A percentile compares a stretch with the other conserved stretches of the same genome.
Conservation (phyloP, 495 filamentous ascomycete genomes). For the Sabuloglossum arenarium region DNA sequence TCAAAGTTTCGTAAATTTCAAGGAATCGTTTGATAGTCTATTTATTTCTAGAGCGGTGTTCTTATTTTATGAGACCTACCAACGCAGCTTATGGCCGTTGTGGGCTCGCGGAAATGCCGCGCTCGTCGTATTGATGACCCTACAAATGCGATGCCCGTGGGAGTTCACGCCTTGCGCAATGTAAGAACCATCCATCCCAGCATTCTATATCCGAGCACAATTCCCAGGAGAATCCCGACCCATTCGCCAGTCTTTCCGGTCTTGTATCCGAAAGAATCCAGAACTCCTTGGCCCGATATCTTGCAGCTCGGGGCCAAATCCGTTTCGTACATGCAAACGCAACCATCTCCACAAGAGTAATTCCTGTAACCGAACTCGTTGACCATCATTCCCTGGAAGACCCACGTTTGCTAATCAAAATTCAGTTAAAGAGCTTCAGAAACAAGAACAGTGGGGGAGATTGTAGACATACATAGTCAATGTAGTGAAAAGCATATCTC, state of each 20-base stretch:
- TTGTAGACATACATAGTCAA: slow-evolving; percentile 24
- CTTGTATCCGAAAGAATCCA: slow-evolving; percentile 38
- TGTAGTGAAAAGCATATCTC: slow-evolving; percentile 68
- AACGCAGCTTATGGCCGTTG: no score
- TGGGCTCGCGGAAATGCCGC: background rate
- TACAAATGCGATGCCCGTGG: no score
- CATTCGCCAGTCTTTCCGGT: slow-evolving; percentile 22
- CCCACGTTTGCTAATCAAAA: slow-evolving; percentile 44
- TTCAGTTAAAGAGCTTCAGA: background rate
- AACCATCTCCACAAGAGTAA: slow-evolving; percentile 33
- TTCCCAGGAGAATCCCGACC: slow-evolving; percentile 47
- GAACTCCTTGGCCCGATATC: slow-evolving; percentile 45
- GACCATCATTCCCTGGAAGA: slow-evolving; percentile 83
- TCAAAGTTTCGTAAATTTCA: no score
- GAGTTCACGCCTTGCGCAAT: background rate
- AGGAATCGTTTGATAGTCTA: no score
- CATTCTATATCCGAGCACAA: slow-evolving; percentile 50
- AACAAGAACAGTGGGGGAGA: background rate
- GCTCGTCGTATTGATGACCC: background rate
- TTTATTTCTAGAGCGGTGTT: no score
- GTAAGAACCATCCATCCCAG: slow-evolving; percentile 28
- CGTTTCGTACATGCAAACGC: slow-evolving; percentile 49
- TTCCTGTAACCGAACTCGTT: slow-evolving; percentile 49
- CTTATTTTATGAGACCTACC: no score
- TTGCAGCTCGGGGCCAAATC: slow-evolving; percentile 38